Evolutionary conservation across 106 monocot genomes (phyloP).

Genomic region (Hemerocallis citrina): DNA sequence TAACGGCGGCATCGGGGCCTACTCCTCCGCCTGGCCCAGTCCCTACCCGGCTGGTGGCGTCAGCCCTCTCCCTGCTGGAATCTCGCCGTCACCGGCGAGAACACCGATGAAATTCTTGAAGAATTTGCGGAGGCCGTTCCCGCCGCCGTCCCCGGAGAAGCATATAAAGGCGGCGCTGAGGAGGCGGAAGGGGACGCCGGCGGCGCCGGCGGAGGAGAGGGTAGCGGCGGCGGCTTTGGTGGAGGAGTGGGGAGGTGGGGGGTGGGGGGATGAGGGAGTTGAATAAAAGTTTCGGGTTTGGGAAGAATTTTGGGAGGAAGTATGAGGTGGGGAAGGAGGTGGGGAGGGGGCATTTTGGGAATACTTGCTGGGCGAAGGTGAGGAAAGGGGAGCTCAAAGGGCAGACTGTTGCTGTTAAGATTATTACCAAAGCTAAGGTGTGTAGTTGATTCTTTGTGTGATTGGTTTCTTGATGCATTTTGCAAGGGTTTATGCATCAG

Average conservation of each 20-base stretch:
- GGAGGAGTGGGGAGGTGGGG: conserved; percentile 18
- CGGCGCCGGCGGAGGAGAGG: too few species aligned
- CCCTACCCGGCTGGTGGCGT: conserved; percentile 13
- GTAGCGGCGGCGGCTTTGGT: conserved; percentile 19
- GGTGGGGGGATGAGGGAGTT: conserved; percentile 12
- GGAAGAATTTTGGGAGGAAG: conserved; percentile 28
- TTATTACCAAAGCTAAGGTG: conserved; percentile 39
- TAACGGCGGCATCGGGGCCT: background rate
- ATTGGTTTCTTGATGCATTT: too few species aligned
- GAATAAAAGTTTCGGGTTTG: conserved; percentile 38
- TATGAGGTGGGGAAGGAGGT: conserved; percentile 36
- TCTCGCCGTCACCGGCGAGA: conserved; percentile 20
- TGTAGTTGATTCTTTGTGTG: too few species aligned
- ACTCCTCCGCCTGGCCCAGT: conserved; percentile 21
- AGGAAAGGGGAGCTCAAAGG: conserved; percentile 35
- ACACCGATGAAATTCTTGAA: conserved; percentile 49
- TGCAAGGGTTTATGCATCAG: too few species aligned
- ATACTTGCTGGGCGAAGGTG: conserved; percentile 25
- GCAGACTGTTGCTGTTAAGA: conserved; percentile 31
- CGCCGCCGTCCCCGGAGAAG: conserved; percentile 45
- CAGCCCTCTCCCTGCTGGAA: conserved; percentile 21
- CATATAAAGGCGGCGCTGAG: conserved; percentile 40
- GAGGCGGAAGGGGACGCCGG: conserved; percentile 20
- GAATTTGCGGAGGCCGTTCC: conserved; percentile 41
- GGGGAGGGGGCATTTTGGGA: conserved; percentile 36